phyloP scores from a whole-genome alignment of 441 rosid species.

The Pelargonium cotyledonis region DNA sequence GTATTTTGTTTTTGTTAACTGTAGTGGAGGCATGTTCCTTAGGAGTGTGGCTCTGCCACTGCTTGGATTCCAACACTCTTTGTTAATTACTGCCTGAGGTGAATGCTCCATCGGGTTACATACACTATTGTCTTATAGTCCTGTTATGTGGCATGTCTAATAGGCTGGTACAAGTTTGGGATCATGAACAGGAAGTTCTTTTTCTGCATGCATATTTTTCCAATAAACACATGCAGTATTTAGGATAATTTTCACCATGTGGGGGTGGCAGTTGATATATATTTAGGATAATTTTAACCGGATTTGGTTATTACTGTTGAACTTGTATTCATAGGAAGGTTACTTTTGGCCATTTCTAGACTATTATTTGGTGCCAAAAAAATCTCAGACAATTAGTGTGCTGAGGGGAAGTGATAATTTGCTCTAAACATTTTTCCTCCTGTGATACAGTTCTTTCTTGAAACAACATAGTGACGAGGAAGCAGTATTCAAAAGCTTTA shows the following conservation, averaged over 20 bases:
- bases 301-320: background rate
- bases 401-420: background rate
- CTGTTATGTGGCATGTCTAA: background rate
- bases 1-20: too few species aligned
- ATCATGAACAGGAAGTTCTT: background rate
- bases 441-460: slow-evolving; percentile 70
- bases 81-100: too few species aligned
- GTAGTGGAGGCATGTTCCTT: too few species aligned
- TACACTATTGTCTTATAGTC: background rate
- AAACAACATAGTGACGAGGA: slow-evolving; percentile 76
- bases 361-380: background rate
- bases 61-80: too few species aligned
- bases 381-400: background rate
- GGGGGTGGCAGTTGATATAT: background rate
- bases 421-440: background rate
- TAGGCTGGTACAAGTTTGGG: background rate
- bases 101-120: too few species aligned
- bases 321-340: background rate
- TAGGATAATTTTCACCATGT: background rate
- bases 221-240: background rate
- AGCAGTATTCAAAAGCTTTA: slow-evolving; percentile 88
- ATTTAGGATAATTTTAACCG: too few species aligned
- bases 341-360: background rate
- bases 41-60: too few species aligned
- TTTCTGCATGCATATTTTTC: background rate